Evolutionary conservation across 352 stramenopile genomes (phyloP).

Genomic region (Phytophthora cryptogea): DNA sequence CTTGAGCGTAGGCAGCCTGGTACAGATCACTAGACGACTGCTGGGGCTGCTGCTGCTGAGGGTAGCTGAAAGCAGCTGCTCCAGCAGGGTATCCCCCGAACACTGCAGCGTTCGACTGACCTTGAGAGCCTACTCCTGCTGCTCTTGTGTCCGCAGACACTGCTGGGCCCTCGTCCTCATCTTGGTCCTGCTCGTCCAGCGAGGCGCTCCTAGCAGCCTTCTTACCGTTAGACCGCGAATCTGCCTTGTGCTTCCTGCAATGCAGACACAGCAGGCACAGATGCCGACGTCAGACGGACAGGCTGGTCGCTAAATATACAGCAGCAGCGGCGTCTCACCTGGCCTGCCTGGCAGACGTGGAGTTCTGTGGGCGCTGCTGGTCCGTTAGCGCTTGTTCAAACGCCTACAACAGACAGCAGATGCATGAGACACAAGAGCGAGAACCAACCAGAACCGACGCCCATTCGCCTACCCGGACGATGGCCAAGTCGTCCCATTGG

Average conservation of each 20-base stretch:
- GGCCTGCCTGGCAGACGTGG: conserved; percentile 10
- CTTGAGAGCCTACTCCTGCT: conserved; percentile 9
- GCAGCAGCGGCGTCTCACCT: conserved; percentile 10
- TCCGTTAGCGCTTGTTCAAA: conserved; percentile 74
- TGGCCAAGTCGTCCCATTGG: conserved; percentile 85
- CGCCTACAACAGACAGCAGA: conserved; percentile 38
- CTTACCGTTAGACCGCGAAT: conserved; percentile 13
- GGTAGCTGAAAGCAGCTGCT: conserved; percentile 14
- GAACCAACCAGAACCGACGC: background rate
- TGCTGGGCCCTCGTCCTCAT: conserved; percentile 13
- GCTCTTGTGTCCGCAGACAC: conserved; percentile 5
- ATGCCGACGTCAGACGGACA: background rate
- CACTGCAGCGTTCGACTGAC: conserved; percentile 18
- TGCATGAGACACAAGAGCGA: conserved; percentile 5
- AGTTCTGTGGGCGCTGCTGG: conserved; percentile 40
- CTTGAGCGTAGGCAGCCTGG: conserved; percentile 68
- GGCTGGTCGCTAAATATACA: background rate
- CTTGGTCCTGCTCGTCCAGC: conserved; percentile 19
- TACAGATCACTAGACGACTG: conserved; percentile 49
- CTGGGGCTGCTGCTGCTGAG: conserved; percentile 16
- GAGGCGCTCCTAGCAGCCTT: conserved; percentile 32
- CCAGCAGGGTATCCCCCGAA: conserved; percentile 10
- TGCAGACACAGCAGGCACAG: background rate
- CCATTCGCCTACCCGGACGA: conserved; percentile 55
- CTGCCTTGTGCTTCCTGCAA: conserved; percentile 30